Conservation (phyloP, 768 basidiomycete species). For the Galerina marginata region DNA sequence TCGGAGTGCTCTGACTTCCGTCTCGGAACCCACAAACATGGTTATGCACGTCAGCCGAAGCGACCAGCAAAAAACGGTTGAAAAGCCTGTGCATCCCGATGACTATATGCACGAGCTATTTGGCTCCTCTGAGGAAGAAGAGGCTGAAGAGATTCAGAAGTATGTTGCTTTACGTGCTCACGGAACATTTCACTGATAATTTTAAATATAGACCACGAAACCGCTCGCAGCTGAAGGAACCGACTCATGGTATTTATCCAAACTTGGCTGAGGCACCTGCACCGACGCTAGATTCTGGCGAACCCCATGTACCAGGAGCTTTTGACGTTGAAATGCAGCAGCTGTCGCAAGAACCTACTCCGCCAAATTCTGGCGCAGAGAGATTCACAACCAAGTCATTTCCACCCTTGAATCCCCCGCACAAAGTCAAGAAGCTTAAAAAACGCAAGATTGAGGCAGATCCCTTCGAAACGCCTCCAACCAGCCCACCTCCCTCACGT, state of each 20-base stretch:
- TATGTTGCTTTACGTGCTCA: not conserved
- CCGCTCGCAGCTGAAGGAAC: too few species aligned
- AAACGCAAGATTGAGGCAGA: constrained; percentile 15
- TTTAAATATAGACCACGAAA: too few species aligned
- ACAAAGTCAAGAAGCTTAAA: constrained; percentile 1
- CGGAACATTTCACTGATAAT: not conserved
- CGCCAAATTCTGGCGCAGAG: constrained; percentile 2
- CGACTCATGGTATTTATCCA: not conserved
- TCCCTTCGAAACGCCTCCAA: constrained; percentile 17
- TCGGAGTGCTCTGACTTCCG: too few species aligned
- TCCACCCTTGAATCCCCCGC: not conserved
- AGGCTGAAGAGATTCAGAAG: constrained; percentile 8
- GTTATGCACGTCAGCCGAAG: not conserved
- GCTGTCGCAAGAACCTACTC: constrained; percentile 12
- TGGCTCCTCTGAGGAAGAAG: constrained; percentile 19
- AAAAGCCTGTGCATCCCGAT: not conserved
- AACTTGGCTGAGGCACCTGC: not conserved
- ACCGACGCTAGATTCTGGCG: not conserved
- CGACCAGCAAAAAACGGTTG: not conserved
- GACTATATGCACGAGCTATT: constrained; percentile 17
- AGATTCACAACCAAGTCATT: not conserved
- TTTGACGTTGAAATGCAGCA: not conserved
- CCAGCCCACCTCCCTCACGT: too few species aligned
- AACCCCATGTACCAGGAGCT: not conserved
- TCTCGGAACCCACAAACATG: not conserved